Base-by-base conservation (phyloP, 164 flowering plant species). In the Sedum album region DNA sequence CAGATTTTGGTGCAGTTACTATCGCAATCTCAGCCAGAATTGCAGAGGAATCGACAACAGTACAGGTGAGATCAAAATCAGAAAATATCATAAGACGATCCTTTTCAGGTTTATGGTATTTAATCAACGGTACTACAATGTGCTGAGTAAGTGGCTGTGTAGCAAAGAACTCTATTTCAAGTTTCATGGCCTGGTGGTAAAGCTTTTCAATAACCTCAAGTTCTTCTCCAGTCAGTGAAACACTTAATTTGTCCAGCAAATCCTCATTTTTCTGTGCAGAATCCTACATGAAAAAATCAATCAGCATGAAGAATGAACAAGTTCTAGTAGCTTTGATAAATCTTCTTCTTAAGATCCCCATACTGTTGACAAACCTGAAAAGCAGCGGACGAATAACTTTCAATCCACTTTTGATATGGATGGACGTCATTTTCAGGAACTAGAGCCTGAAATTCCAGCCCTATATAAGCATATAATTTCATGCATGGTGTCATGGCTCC, bases 31-130 rank as follows among this genome's bases (percentile, higher is more conserved):
- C 95, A 10, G 98, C 98, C 84, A 91, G 84, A 74, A 94, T 83
- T 75, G 98, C 97, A 67, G 95, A 88, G 31, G 98, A 94, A 82
- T 94, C 98, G 79, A 91, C 84, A 68, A 85, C 84, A 21, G 97
- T 82, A 81, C 98, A 91, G 31, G 98, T 94, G 84, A 91, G 79
- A 79, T 94, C 98, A 84, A 91, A 94, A 80, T 94, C 98, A 73
- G 93, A 86, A 78, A 94, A 91, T 76, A 94, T 66, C 51, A 85
- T 64, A 8, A 91, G 86, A 48, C 72, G 81, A 31, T 79, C 71
- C 71, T 79, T 79, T 26, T 76, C 81, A 69, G 83, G 80, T 41
- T 83, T 75, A 70, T 75, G 88, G 70, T 73, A 84, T 74, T 78
- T 79, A n/a, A 69, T 77, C 64, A 94, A 73, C 66, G 98, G 97